A percentile compares a stretch with the other conserved stretches of the same genome.
These are phyloP conservation scores for Mallotus repandus DNA, from an alignment of 441 rosid genomes.

Conservation along the genomic window DNA sequence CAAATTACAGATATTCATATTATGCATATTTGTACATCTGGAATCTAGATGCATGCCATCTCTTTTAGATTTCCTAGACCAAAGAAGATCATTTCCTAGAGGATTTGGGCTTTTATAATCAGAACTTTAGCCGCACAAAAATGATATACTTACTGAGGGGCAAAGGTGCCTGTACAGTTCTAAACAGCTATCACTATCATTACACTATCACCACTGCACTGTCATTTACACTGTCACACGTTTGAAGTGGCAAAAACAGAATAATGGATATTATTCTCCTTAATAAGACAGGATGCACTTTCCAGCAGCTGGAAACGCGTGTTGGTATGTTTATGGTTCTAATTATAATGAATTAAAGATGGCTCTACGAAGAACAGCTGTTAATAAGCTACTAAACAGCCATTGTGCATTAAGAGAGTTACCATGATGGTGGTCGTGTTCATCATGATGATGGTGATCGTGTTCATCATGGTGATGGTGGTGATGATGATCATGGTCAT, in stretches of 20 bases:
- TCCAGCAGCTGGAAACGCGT: neutral
- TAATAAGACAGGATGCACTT: slow-evolving; percentile 17
- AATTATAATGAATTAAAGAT: slow-evolving; percentile 3
- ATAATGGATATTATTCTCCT: too few relatives aligned
- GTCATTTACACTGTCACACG: too few relatives aligned
- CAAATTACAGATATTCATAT: neutral
- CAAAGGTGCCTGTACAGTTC: neutral
- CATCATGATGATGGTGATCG: slow-evolving; percentile 40
- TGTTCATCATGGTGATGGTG: neutral
- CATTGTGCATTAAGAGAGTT: slow-evolving; percentile 24
- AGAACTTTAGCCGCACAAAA: neutral
- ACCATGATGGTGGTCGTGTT: slow-evolving; percentile 65
- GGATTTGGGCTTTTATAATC: neutral
- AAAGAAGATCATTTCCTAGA: neutral
- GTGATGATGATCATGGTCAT: slow-evolving; percentile 27
- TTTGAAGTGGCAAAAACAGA: too few relatives aligned
- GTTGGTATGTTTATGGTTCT: neutral
- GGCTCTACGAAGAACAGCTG: neutral
- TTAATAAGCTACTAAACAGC: neutral
- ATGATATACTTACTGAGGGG: neutral
- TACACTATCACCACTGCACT: neutral
- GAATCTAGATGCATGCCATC: neutral
- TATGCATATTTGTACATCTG: neutral
- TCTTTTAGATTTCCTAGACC: neutral
- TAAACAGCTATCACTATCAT: neutral